A percentile compares a stretch with the other conserved stretches of the same genome.
Evolutionary conservation across 1,139 yeast genomes (phyloP).

Genomic region (Diutina rugosa): DNA sequence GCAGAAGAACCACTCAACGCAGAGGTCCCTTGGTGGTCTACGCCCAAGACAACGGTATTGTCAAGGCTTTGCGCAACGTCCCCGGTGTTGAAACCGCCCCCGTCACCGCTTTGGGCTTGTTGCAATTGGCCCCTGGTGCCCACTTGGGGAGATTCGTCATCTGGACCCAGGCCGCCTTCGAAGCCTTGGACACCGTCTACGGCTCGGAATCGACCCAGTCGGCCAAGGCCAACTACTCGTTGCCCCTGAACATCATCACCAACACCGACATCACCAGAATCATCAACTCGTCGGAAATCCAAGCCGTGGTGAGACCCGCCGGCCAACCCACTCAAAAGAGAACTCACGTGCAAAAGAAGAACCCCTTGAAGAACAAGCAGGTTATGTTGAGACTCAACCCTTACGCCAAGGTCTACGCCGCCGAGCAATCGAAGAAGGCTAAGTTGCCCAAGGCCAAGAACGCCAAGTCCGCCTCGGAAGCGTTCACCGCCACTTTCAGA

Average conservation of each 20-base stretch:
- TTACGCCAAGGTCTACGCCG: slow-evolving; percentile 94
- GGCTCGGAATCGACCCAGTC: slow-evolving; percentile 84
- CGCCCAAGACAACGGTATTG: slow-evolving; percentile 95
- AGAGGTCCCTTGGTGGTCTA: slow-evolving; percentile 99
- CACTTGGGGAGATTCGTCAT: slow-evolving; percentile 99
- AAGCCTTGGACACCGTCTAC: slow-evolving; percentile 94
- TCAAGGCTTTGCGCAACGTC: slow-evolving; percentile 97
- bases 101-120: slow-evolving; percentile 87
- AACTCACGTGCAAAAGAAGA: slow-evolving; percentile 94
- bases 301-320: slow-evolving; percentile 94
- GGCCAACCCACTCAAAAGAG: slow-evolving; percentile 79
- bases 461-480: slow-evolving; percentile 43
- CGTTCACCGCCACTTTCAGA: slow-evolving; percentile 53
- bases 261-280: slow-evolving; percentile 95
- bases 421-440: slow-evolving; percentile 79
- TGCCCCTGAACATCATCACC: slow-evolving; percentile 89
- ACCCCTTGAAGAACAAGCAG: slow-evolving; percentile 99
- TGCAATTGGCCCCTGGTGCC: slow-evolving; percentile 99
- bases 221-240: slow-evolving; percentile 78
- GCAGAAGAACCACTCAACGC: slow-evolving; percentile 99
- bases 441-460: slow-evolving; percentile 63
- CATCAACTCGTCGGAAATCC: slow-evolving; percentile 98
- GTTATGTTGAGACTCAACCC: slow-evolving; percentile 98
- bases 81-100: slow-evolving; percentile 99
- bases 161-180: slow-evolving; percentile 99